These are phyloP conservation scores for Myriosclerotinia duriaeana DNA, from an alignment of 2,329 filamentous ascomycete species.

Conservation along the genomic window DNA sequence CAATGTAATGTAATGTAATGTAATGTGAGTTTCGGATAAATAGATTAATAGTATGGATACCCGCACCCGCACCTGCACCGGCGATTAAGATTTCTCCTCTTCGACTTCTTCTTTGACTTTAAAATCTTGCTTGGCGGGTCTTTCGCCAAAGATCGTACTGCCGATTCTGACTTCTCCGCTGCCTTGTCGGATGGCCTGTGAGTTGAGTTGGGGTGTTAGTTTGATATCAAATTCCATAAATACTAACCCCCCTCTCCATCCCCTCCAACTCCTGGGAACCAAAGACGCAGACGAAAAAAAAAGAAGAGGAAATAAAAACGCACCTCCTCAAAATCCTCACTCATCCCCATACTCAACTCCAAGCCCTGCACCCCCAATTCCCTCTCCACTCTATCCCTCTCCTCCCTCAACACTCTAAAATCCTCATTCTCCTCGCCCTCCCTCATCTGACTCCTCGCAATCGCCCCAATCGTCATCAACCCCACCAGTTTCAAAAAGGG, in stretches of 20 bases:
- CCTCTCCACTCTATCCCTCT: slow-evolving; percentile 66
- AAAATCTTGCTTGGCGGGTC: slow-evolving; percentile 51
- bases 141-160: slow-evolving; percentile 87
- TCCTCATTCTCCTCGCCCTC: slow-evolving; percentile 87
- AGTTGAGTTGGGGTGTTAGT: slow-evolving; percentile 53
- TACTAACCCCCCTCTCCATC: too few relatives aligned
- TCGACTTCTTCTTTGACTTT: slow-evolving; percentile 29
- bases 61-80: too few relatives aligned
- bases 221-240: too few relatives aligned
- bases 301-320: neutral
- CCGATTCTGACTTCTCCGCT: slow-evolving; percentile 90
- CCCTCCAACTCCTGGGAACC: too few relatives aligned
- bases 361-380: slow-evolving; percentile 53
- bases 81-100: slow-evolving; percentile 27
- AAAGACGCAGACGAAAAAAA: too few relatives aligned
- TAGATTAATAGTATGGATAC: too few relatives aligned
- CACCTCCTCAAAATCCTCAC: slow-evolving; percentile 52
- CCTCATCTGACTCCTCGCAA: slow-evolving; percentile 71
- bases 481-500: slow-evolving; percentile 73
- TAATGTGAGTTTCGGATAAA: too few relatives aligned
- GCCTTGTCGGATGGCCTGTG: slow-evolving; percentile 68
- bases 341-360: slow-evolving; percentile 24
- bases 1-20: too few relatives aligned
- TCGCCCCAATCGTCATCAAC: slow-evolving; percentile 96
- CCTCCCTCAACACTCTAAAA: slow-evolving; percentile 67